Conservation (phyloP, 140 eudicot genomes). For the Senecio squalidus region DNA sequence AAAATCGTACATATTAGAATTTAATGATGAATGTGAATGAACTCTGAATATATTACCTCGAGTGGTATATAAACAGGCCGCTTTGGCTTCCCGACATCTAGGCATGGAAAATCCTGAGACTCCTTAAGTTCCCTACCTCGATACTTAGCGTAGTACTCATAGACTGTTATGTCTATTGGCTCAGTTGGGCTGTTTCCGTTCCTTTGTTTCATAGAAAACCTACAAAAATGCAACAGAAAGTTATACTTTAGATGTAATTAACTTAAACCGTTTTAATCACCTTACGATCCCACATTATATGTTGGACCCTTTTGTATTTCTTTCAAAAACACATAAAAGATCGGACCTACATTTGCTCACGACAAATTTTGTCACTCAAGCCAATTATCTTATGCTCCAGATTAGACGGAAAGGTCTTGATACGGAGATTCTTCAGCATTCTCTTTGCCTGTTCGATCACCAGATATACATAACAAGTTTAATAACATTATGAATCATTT, state of each 20-base stretch:
- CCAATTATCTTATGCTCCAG: conserved; percentile 57
- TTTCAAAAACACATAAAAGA: background rate
- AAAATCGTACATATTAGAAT: background rate
- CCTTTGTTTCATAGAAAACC: conserved; percentile 44
- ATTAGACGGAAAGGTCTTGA: conserved; percentile 41
- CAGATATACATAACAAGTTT: background rate
- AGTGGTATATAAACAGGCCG: conserved; percentile 58
- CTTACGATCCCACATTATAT: background rate
- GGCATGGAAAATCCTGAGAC: conserved; percentile 65
- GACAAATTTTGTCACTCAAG: conserved; percentile 53
- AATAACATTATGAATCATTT: background rate
- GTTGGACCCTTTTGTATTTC: too few relatives aligned
- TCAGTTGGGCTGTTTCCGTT: conserved; percentile 34
- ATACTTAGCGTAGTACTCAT: conserved; percentile 46
- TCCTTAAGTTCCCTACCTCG: conserved; percentile 25
- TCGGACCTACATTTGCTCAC: conserved; percentile 41
- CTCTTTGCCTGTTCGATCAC: conserved; percentile 56
- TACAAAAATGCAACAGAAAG: conserved; percentile 10
- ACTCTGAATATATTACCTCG: conserved; percentile 41
- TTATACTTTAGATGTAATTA: background rate
- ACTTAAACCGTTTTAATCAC: background rate
- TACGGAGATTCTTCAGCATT: conserved; percentile 46
- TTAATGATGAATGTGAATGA: background rate
- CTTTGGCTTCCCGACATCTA: conserved; percentile 76
- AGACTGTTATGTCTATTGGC: conserved; percentile 45